Percentiles rank a stretch among this genome's conserved stretches.
phyloP scores from a whole-genome alignment of 2,329 filamentous ascomycete species.

The Neopestalotiopsis sp. region DNA sequence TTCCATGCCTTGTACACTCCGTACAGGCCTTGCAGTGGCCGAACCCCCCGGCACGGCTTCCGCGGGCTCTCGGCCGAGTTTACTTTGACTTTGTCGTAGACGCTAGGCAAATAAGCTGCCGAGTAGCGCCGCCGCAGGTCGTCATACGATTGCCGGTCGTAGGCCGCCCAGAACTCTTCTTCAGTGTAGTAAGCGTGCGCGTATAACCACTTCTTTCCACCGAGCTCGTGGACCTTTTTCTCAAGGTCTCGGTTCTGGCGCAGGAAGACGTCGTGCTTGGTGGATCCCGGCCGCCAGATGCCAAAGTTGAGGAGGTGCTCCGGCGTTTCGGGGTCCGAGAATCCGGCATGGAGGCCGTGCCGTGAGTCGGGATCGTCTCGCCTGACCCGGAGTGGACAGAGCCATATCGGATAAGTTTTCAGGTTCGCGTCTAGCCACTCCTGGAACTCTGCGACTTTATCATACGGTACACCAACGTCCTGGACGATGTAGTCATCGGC shows the following conservation, averaged over 20 bases:
- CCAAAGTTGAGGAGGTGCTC: constrained; percentile 64
- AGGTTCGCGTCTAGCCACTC: constrained; percentile 52
- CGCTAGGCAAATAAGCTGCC: constrained; percentile 64
- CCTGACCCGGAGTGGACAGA: constrained; percentile 56
- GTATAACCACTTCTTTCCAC: constrained; percentile 74
- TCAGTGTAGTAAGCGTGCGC: constrained; percentile 72
- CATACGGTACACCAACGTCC: constrained; percentile 62
- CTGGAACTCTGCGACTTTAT: constrained; percentile 48
- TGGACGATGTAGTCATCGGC: constrained; percentile 68
- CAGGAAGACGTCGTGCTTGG: constrained; percentile 52
- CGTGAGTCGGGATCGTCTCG: constrained; percentile 46
- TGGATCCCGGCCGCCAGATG: constrained; percentile 61
- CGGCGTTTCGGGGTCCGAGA: constrained; percentile 43
- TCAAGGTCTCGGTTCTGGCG: constrained; percentile 65
- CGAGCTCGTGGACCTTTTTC: constrained; percentile 59
- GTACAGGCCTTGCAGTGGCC: constrained; percentile 52
- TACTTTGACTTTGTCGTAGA: constrained; percentile 72
- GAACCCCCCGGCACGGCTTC: constrained; percentile 38
- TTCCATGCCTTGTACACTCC: constrained; percentile 51
- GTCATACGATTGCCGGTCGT: constrained; percentile 66
- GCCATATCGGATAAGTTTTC: constrained; percentile 60
- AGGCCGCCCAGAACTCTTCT: constrained; percentile 71
- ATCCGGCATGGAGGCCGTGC: constrained; percentile 54
- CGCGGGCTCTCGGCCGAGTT: constrained; percentile 41
- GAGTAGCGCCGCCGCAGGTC: constrained; percentile 61